Evolutionary conservation across 495 filamentous ascomycete genomes (phyloP).

Genomic region (Hypoxylon intermedium): DNA sequence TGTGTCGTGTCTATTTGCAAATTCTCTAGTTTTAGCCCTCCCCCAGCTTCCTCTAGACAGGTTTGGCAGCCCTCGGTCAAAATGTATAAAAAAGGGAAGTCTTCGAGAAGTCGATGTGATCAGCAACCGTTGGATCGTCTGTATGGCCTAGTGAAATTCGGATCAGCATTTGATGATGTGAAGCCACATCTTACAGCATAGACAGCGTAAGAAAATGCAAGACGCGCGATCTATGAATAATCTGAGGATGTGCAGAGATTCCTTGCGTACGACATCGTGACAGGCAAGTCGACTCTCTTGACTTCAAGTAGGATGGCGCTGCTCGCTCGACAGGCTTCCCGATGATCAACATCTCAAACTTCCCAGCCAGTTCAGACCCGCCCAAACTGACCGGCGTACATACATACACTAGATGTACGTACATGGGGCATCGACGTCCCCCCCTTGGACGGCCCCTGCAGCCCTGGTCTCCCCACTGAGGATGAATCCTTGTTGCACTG

Average conservation of each 20-base stretch:
- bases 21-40: neutral
- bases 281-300: conserved; percentile 26
- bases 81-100: conserved; percentile 9
- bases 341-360: conserved; percentile 35
- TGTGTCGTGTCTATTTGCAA: neutral
- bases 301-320: conserved; percentile 36
- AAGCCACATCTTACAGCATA: conserved; percentile 18
- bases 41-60: neutral
- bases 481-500: conserved; percentile 42
- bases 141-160: conserved; percentile 26
- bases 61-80: conserved; percentile 8
- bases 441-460: no score
- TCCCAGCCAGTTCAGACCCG: conserved; percentile 20
- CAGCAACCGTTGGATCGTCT: conserved; percentile 19
- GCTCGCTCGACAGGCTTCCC: conserved; percentile 16
- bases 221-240: conserved; percentile 27
- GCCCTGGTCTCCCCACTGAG: conserved; percentile 31
- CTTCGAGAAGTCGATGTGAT: conserved; percentile 23
- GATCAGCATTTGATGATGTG: conserved; percentile 30
- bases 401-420: no score
- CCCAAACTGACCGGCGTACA: conserved; percentile 32
- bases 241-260: conserved; percentile 26
- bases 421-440: conserved; percentile 14
- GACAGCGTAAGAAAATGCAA: conserved; percentile 5
- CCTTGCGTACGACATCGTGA: conserved; percentile 28